Evolutionary conservation across 2,329 filamentous ascomycete genomes (phyloP), one percentile per base, ranked within the genome.

Genomic region (Xylariaceae sp.): DNA sequence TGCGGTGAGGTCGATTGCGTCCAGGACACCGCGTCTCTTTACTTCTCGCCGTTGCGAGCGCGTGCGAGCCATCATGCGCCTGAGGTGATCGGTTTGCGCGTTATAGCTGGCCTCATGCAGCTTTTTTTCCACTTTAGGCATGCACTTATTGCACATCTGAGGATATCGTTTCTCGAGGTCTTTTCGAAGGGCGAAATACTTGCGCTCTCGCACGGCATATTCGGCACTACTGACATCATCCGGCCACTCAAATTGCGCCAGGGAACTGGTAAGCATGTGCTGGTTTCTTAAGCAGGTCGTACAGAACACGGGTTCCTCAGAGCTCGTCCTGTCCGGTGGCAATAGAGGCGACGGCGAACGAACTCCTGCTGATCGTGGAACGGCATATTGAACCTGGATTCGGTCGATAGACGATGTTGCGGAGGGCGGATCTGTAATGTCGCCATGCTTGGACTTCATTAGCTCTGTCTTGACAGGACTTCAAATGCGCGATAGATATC

Each of bases 231-330:
- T 77, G 0, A 81, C 77, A 56, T 88, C 83, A 32, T 81, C 80
- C 10, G 86, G 84, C 54, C 89, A 87, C 1, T 96, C 82, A 72
- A 96, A 98, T 56, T 93, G 87, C 2, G 91, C 88, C 40, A 98
- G 79, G 0, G 86, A 86, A 43, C 87, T 82, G 32, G 87, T 89
- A 63, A 93, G 86, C 6, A 97, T 79, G 53, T 90, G 87, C 71
- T 99, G 95, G 72, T 99, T 98, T 72, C 91, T 91, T 49, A 93
- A 77, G 68, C 95, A 99, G 52, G 82, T 89, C 46, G 82, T 75
- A 80, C 95, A 99, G 69, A 85, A 89, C 59, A 81, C 76, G 50
- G 66, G 70, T 53, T 76, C 71, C 21, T 69, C 63, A 3, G 67
- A 55, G 32, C 57, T 61, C 60, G 61, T 70, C 64, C 65, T 74